These are phyloP conservation scores for Cladosporium sp. DNA, from an alignment of 2,329 filamentous ascomycete genomes.

Conservation along the genomic window DNA sequence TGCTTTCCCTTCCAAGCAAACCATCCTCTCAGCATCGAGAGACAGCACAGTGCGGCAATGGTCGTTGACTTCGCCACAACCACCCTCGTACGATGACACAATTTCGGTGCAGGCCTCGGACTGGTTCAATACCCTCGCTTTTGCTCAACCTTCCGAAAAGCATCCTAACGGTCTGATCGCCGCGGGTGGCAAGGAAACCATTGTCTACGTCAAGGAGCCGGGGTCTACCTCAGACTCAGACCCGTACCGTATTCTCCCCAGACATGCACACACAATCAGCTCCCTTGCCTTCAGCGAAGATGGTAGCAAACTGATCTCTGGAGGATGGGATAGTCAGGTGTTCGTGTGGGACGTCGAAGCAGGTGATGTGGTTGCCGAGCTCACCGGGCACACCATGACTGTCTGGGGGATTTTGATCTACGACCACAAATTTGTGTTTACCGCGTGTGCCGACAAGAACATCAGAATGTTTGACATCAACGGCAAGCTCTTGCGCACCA, in stretches of 20 bases:
- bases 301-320: slow-evolving; percentile 78
- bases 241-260: slow-evolving; percentile 81
- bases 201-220: slow-evolving; percentile 85
- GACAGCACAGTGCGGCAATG: slow-evolving; percentile 89
- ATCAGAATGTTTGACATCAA: slow-evolving; percentile 78
- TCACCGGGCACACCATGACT: slow-evolving; percentile 75
- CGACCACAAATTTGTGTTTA: slow-evolving; percentile 77
- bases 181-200: slow-evolving; percentile 86
- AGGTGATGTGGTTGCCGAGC: slow-evolving; percentile 74
- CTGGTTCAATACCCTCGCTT: slow-evolving; percentile 85
- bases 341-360: slow-evolving; percentile 83
- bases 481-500: slow-evolving; percentile 64
- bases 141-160: slow-evolving; percentile 66
- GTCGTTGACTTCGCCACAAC: slow-evolving; percentile 67
- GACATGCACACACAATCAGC: slow-evolving; percentile 86
- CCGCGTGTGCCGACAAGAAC: slow-evolving; percentile 79
- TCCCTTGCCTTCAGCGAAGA: slow-evolving; percentile 76
- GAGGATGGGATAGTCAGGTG: slow-evolving; percentile 89
- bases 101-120: slow-evolving; percentile 77
- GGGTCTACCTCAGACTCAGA: slow-evolving; percentile 68
- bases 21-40: slow-evolving; percentile 82
- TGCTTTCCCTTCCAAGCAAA: slow-evolving; percentile 70
- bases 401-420: slow-evolving; percentile 93
- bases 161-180: slow-evolving; percentile 80
- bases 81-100: slow-evolving; percentile 73